phyloP scores from a whole-genome alignment of 192 early-diverging fungal genomes.

The Spizellomyces punctatus region DNA sequence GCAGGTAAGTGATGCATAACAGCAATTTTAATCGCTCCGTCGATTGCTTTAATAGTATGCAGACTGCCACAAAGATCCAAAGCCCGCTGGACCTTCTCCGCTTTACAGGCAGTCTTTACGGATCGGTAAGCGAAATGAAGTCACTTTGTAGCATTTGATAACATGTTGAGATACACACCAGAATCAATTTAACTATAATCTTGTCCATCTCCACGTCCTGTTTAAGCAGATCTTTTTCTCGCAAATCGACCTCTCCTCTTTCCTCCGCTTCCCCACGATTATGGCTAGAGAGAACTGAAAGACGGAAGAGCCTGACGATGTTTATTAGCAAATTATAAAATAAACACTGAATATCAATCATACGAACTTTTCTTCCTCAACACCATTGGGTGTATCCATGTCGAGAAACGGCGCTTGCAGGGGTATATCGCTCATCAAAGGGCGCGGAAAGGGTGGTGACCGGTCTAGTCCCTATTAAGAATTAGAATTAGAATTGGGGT shows the following conservation, averaged over 20 bases:
- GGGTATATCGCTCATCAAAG: conserved; percentile 65
- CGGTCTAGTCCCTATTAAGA: conserved; percentile 48
- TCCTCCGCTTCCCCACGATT: conserved; percentile 58
- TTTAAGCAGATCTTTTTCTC: conserved; percentile 43
- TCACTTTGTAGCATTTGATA: background rate
- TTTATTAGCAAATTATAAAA: background rate
- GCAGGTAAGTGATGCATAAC: conserved; percentile 59
- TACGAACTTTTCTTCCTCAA: conserved; percentile 41
- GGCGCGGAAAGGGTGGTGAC: conserved; percentile 72
- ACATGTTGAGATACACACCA: conserved; percentile 46
- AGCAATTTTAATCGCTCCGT: conserved; percentile 85
- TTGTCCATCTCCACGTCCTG: conserved; percentile 81
- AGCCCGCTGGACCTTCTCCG: conserved; percentile 73
- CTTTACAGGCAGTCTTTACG: conserved; percentile 69
- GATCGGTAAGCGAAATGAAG: background rate
- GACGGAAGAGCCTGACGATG: conserved; percentile 48
- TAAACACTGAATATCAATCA: conserved; percentile 4
- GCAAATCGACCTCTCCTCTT: conserved; percentile 26
- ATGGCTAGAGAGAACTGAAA: conserved; percentile 57
- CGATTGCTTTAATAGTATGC: conserved; percentile 65
- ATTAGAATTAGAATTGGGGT: background rate
- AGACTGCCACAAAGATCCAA: conserved; percentile 76
- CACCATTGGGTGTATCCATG: conserved; percentile 40
- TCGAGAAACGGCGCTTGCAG: conserved; percentile 69
- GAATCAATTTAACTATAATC: conserved; percentile 71